Percentiles rank a stretch among this genome's conserved stretches.
phyloP scores from a whole-genome alignment of 306 rosid species.

The Quillaja saponaria region DNA sequence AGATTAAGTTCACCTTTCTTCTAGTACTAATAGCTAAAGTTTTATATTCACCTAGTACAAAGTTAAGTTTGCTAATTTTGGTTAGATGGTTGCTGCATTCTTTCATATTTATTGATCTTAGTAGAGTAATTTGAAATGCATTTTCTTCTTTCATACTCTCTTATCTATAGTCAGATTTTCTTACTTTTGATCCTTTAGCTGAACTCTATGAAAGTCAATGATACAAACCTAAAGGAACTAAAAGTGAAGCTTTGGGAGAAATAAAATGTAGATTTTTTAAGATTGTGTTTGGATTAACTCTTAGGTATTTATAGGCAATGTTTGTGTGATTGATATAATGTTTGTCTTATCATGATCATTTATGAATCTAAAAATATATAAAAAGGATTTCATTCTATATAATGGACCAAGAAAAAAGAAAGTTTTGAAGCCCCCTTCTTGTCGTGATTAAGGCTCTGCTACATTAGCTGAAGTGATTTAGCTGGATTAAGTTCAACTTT shows the following conservation, averaged over 20 bases:
- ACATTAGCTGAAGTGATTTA: neutral
- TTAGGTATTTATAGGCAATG: neutral
- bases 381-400: no score
- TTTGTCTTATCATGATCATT: neutral
- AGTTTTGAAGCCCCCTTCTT: no score
- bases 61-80: neutral
- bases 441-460: neutral
- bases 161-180: no score
- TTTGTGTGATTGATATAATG: neutral
- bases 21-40: no score
- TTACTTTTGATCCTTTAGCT: constrained; percentile 31
- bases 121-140: no score
- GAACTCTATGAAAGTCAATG: no score
- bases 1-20: no score
- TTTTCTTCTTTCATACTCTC: no score
- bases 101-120: constrained; percentile 7
- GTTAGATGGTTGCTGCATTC: neutral
- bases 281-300: neutral
- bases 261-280: no score
- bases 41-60: neutral
- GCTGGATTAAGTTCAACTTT: neutral
- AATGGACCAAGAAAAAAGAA: neutral
- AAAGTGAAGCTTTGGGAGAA: no score
- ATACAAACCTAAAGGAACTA: no score
- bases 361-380: neutral